Evolutionary conservation across 257 asterid species (phyloP).

Genomic region (Gentiana dahurica): DNA sequence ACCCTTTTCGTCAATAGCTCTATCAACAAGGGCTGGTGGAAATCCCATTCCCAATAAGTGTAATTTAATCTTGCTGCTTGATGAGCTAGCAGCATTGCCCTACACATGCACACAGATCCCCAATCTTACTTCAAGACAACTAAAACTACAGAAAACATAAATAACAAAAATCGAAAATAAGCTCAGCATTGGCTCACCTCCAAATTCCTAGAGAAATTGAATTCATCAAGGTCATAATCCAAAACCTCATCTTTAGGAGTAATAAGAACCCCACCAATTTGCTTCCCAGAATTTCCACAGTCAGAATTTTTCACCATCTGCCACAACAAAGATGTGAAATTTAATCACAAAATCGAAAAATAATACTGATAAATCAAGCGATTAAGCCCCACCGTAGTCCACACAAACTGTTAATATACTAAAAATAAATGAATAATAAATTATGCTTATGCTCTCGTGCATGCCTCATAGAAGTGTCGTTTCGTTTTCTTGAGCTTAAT

Average conservation of each 20-base stretch:
- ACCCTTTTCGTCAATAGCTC: constrained; percentile 76
- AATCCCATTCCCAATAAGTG: constrained; percentile 88
- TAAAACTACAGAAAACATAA: not conserved
- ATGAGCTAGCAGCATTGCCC: constrained; percentile 72
- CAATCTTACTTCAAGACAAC: constrained; percentile 4
- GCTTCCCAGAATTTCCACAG: constrained; percentile 33
- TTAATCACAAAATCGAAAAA: constrained; percentile 14
- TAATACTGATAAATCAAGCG: too few relatives aligned
- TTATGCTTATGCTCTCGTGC: too few relatives aligned
- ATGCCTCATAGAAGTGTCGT: too few relatives aligned
- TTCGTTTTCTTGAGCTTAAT: too few relatives aligned
- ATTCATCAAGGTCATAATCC: constrained; percentile 27
- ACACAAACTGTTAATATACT: too few relatives aligned
- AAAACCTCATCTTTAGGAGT: constrained; percentile 49
- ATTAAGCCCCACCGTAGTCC: too few relatives aligned
- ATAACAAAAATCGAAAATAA: not conserved
- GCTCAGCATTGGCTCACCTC: constrained; percentile 22
- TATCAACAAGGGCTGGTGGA: constrained; percentile 56
- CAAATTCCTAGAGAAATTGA: constrained; percentile 16
- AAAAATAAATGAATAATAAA: too few relatives aligned
- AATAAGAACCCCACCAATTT: constrained; percentile 20
- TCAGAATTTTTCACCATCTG: constrained; percentile 47
- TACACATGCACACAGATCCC: constrained; percentile 14
- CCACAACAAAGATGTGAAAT: not conserved
- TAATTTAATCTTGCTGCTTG: constrained; percentile 49